Conservation (phyloP, 176 grass and related monocot species). For the Aegilops umbellulata region DNA sequence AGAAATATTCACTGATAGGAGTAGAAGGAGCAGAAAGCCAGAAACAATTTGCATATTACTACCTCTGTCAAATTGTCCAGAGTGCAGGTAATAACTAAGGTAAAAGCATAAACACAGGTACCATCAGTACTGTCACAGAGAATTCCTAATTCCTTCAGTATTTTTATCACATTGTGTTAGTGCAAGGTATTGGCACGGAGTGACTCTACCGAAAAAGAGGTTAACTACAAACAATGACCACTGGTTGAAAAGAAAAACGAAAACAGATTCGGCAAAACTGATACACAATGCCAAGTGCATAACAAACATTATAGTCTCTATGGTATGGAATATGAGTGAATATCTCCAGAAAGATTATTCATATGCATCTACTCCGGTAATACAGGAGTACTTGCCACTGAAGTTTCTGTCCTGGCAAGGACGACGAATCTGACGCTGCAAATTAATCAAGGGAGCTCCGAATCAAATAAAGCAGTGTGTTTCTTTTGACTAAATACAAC, state of each 20-base stretch:
- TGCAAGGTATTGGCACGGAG: no score
- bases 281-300: not conserved
- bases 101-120: no score
- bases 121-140: no score
- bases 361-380: not conserved
- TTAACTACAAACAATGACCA: no score
- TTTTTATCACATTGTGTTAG: no score
- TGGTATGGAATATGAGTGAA: not conserved
- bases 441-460: not conserved
- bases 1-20: no score
- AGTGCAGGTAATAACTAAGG: no score
- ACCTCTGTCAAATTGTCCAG: no score
- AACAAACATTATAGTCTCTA: not conserved
- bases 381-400: not conserved
- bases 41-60: no score
- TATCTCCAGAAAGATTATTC: not conserved
- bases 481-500: not conserved
- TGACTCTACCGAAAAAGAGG: no score
- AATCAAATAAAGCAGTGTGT: not conserved
- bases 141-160: no score
- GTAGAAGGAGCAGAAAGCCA: no score
- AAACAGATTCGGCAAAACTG: not conserved
- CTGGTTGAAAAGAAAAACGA: not conserved
- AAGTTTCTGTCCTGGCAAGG: not conserved
- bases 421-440: slow-evolving; percentile 75